phyloP scores from a whole-genome alignment of 228 moss, liverwort and hornwort genomes.

The Sphagnum fallax region DNA sequence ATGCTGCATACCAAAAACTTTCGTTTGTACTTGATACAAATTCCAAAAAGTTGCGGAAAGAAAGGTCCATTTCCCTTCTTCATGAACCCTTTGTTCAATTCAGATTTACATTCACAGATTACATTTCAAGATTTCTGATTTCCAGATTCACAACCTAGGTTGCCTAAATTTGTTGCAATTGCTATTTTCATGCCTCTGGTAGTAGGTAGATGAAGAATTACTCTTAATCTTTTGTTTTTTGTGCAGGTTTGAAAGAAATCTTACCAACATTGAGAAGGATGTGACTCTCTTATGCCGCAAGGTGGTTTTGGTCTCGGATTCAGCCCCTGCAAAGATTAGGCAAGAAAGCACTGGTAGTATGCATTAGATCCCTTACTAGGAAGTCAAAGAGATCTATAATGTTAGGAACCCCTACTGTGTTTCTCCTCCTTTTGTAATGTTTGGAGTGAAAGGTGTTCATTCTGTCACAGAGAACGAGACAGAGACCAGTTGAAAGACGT shows the following conservation, averaged over 20 bases:
- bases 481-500: no score
- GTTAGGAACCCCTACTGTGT: no score
- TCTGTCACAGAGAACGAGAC: no score
- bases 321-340: slow-evolving; percentile 10
- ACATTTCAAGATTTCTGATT: neutral
- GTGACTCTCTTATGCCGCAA: slow-evolving; percentile 39
- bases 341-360: slow-evolving; percentile 8
- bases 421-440: no score
- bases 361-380: no score
- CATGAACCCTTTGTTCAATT: neutral
- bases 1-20: slow-evolving; percentile 57
- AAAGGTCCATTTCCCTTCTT: slow-evolving; percentile 24
- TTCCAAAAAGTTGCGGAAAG: slow-evolving; percentile 68
- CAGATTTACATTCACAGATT: neutral
- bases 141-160: neutral
- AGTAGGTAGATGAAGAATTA: neutral
- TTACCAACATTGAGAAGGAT: slow-evolving; percentile 63
- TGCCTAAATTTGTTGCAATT: neutral
- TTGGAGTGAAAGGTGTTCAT: no score
- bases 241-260: slow-evolving; percentile 61
- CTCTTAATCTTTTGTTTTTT: neutral
- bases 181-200: neutral
- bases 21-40: slow-evolving; percentile 73
- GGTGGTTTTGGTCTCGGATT: slow-evolving; percentile 52
- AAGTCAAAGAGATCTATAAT: no score